These are phyloP conservation scores for Fremontodendron californicum DNA, from an alignment of 345 rosid genomes.

Conservation along the genomic window DNA sequence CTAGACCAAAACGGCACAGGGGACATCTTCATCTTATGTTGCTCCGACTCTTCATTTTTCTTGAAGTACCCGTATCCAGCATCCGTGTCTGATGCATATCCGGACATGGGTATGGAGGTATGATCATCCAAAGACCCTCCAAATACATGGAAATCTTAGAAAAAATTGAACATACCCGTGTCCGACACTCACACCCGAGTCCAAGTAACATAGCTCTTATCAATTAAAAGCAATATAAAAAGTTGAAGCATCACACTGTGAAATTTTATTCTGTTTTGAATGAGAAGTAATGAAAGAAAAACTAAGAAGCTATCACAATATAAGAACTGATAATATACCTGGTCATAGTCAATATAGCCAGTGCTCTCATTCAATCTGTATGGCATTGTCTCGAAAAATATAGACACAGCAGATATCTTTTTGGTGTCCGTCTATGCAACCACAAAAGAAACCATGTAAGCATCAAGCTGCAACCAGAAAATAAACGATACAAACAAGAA, in stretches of 20 bases:
- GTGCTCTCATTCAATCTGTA: constrained; percentile 93
- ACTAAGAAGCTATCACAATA: background rate
- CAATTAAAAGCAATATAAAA: background rate
- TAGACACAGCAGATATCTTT: constrained; percentile 96
- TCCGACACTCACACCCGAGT: too few relatives aligned
- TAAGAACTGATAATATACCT: constrained; percentile 42
- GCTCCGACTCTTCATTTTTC: too few relatives aligned
- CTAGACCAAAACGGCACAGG: background rate
- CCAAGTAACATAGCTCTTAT: background rate
- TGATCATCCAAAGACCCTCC: too few relatives aligned
- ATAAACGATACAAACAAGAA: background rate
- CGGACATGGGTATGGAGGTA: too few relatives aligned
- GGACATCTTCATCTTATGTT: too few relatives aligned
- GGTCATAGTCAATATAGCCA: constrained; percentile 93
- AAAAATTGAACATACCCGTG: too few relatives aligned
- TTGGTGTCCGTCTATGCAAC: constrained; percentile 91
- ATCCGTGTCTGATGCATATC: too few relatives aligned
- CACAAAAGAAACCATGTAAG: constrained; percentile 17
- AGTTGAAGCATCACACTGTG: background rate
- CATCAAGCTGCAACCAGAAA: background rate
- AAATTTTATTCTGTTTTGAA: background rate
- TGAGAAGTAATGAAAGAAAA: background rate
- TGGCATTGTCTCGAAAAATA: constrained; percentile 99
- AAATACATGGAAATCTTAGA: too few relatives aligned
- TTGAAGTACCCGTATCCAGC: too few relatives aligned